Conservation (phyloP, 352 stramenopile species). For the Phytophthora sp. region DNA sequence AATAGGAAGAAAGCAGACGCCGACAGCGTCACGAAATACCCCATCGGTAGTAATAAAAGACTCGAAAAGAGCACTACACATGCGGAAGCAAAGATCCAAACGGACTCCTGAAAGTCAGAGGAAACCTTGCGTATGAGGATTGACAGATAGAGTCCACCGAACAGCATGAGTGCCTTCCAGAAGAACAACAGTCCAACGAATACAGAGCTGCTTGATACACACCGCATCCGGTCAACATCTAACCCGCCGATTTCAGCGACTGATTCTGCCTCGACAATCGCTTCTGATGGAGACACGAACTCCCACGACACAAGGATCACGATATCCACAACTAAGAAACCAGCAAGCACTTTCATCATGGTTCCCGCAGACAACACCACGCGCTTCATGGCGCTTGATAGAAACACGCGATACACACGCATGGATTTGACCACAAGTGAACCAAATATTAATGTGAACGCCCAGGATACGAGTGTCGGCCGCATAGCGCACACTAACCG, state of each 20-base stretch:
- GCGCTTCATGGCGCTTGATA: constrained; percentile 46
- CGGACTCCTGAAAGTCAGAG: constrained; percentile 55
- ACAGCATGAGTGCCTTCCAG: constrained; percentile 52
- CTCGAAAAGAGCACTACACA: constrained; percentile 47
- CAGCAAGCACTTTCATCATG: constrained; percentile 50
- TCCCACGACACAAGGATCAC: constrained; percentile 41
- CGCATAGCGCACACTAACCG: constrained; percentile 37
- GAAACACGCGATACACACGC: constrained; percentile 59
- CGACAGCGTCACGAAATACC: constrained; percentile 50
- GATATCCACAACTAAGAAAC: constrained; percentile 44
- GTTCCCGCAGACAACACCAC: constrained; percentile 40
- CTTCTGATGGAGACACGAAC: constrained; percentile 23
- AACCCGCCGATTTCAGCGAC: constrained; percentile 29
- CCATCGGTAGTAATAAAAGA: constrained; percentile 47
- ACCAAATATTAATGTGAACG: constrained; percentile 63
- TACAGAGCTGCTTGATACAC: constrained; percentile 39
- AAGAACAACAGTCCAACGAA: constrained; percentile 46
- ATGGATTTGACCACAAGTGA: constrained; percentile 57
- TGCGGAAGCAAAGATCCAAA: constrained; percentile 60
- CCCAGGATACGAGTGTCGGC: constrained; percentile 36
- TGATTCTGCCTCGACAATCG: constrained; percentile 9
- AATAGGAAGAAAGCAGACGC: constrained; percentile 44
- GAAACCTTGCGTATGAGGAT: constrained; percentile 62
- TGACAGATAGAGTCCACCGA: constrained; percentile 45
- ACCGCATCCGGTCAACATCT: constrained; percentile 31